phyloP scores from a whole-genome alignment of 805 yeast species.

The Ogataea trehalophila region DNA sequence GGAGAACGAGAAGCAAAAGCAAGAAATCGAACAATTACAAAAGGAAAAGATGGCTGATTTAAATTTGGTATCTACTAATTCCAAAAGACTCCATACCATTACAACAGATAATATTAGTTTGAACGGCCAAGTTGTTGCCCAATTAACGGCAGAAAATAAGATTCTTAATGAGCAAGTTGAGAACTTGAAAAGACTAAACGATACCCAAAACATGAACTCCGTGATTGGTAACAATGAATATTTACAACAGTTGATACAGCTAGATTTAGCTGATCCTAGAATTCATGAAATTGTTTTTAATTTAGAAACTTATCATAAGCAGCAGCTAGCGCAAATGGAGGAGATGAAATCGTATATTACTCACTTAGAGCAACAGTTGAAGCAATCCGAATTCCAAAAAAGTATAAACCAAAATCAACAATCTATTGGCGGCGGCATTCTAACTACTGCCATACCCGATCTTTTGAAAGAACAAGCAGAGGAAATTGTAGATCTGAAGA shows the following conservation, averaged over 20 bases:
- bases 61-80: no score
- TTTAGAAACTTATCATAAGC: slow-evolving; percentile 44
- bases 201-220: slow-evolving; percentile 30
- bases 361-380: slow-evolving; percentile 54
- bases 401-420: not conserved
- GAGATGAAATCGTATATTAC: slow-evolving; percentile 55
- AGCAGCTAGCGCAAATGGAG: slow-evolving; percentile 47
- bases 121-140: slow-evolving; percentile 24
- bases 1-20: slow-evolving; percentile 58
- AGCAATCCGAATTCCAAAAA: slow-evolving; percentile 11
- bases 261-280: slow-evolving; percentile 29
- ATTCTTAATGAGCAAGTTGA: slow-evolving; percentile 63
- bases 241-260: slow-evolving; percentile 51
- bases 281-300: slow-evolving; percentile 40
- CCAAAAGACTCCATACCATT: not conserved
- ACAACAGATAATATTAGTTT: slow-evolving; percentile 3
- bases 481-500: slow-evolving; percentile 61
- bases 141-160: slow-evolving; percentile 55
- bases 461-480: slow-evolving; percentile 58
- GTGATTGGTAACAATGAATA: slow-evolving; percentile 55
- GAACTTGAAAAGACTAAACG: slow-evolving; percentile 61
- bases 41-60: not conserved
- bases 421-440: not conserved
- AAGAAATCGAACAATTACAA: slow-evolving; percentile 42
- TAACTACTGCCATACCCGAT: not conserved